phyloP scores from a whole-genome alignment of 345 rosid species.

The Xanthoceras sorbifolium region DNA sequence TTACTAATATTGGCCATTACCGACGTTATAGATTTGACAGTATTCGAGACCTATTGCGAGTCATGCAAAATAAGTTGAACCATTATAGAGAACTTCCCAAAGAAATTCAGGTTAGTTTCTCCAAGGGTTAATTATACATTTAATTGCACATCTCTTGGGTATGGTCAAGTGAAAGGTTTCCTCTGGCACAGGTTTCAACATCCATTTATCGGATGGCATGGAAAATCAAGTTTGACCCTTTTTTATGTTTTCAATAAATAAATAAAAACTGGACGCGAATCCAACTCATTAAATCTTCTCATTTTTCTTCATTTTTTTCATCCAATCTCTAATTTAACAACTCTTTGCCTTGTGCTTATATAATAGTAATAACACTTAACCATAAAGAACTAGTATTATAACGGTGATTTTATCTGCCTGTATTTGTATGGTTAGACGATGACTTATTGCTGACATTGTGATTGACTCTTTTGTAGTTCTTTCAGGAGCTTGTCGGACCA shows the following conservation, averaged over 20 bases:
- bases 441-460: not conserved
- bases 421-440: not conserved
- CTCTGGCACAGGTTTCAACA: not conserved
- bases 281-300: too few relatives aligned
- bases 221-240: not conserved
- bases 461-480: not conserved
- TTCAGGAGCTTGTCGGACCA: conserved; percentile 78
- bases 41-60: conserved; percentile 81
- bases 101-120: conserved; percentile 74
- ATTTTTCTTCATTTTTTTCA: too few relatives aligned
- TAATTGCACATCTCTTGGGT: not conserved
- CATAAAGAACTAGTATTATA: not conserved
- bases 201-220: not conserved
- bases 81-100: conserved; percentile 87
- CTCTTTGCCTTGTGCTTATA: too few relatives aligned
- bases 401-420: not conserved
- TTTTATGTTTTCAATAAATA: too few relatives aligned
- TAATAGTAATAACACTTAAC: too few relatives aligned
- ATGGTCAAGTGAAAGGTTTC: not conserved
- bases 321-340: too few relatives aligned
- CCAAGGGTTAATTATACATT: not conserved
- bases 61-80: conserved; percentile 81
- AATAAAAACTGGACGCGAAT: not conserved
- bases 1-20: conserved; percentile 68
- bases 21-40: conserved; percentile 81